Conservation (phyloP, 148 eudicot genomes). For the Mesembryanthemum crystallinum region DNA sequence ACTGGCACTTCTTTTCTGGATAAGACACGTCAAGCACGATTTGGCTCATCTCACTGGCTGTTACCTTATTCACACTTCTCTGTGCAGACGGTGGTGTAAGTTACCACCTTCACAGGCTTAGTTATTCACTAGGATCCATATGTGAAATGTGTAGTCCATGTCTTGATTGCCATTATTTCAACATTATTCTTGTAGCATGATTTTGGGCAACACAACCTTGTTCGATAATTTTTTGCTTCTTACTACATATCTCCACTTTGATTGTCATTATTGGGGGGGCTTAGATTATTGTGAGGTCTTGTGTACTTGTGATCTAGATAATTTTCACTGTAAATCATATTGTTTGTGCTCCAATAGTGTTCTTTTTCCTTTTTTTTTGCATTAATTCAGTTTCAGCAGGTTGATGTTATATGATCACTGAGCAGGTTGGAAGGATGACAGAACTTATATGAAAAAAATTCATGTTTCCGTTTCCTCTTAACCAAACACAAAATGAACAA, state of each 20-base stretch:
- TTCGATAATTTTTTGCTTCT: neutral
- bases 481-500: too few species aligned
- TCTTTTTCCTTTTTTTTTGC: neutral
- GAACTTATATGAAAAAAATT: too few species aligned
- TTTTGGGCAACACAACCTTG: constrained; percentile 14
- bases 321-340: neutral
- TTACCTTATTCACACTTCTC: neutral
- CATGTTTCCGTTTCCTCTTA: too few species aligned
- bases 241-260: constrained; percentile 2
- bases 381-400: too few species aligned
- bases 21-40: constrained; percentile 24
- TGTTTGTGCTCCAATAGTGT: constrained; percentile 16
- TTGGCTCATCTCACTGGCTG: neutral
- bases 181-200: neutral
- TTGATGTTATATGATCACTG: too few species aligned
- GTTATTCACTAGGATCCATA: neutral
- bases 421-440: too few species aligned
- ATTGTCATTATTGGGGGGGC: neutral
- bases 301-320: constrained; percentile 13
- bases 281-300: neutral
- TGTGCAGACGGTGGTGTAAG: constrained; percentile 18
- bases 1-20: constrained; percentile 74
- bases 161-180: constrained; percentile 18
- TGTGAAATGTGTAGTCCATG: constrained; percentile 14
- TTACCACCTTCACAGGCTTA: constrained; percentile 9